Percentiles rank a stretch among this genome's conserved stretches.
Conservation (phyloP, 192 early-diverging fungal genomes). For the Piromyces finnis region DNA sequence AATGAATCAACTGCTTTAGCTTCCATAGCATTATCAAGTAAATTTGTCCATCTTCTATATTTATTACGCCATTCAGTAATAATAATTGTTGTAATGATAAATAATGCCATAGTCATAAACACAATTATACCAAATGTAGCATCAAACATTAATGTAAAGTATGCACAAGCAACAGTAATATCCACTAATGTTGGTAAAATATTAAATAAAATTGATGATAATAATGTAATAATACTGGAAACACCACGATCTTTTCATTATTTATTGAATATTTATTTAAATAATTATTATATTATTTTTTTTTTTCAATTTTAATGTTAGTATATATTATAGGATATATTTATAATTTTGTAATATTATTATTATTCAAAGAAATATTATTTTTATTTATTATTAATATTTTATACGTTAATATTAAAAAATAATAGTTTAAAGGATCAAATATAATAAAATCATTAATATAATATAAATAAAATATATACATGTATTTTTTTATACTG, state of each 20-base stretch:
- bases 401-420: no score
- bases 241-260: constrained; percentile 21
- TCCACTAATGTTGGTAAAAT: constrained; percentile 77
- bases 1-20: constrained; percentile 77
- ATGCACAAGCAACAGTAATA: constrained; percentile 59
- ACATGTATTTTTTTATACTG: no score
- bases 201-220: constrained; percentile 75
- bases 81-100: constrained; percentile 59
- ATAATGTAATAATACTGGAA: constrained; percentile 45
- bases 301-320: no score
- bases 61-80: constrained; percentile 78
- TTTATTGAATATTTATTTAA: no score
- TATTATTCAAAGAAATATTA: no score
- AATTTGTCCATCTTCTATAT: constrained; percentile 64
- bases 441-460: no score
- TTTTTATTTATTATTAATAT: no score
- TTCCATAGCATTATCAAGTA: constrained; percentile 69
- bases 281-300: not conserved
- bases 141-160: constrained; percentile 31
- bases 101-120: constrained; percentile 69
- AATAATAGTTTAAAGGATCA: no score
- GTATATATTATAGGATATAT: no score
- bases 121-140: constrained; percentile 67
- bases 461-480: no score
- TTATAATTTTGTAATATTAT: no score